A percentile compares a stretch with the other conserved stretches of the same genome.
These are phyloP conservation scores for Colletotrichum sp. DNA, from an alignment of 2,329 filamentous ascomycete genomes.

Conservation along the genomic window DNA sequence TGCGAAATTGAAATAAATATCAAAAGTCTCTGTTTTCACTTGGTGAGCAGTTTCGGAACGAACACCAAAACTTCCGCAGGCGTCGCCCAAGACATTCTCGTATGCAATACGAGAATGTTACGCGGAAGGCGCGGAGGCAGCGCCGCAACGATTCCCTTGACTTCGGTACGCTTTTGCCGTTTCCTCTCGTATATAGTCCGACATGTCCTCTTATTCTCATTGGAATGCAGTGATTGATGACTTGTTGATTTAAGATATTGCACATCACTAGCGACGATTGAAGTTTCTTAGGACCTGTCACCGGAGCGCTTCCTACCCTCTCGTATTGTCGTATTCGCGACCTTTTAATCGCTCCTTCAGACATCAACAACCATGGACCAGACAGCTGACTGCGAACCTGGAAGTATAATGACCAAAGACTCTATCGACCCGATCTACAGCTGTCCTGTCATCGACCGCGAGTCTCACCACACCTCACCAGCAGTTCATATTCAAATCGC, in stretches of 20 bases:
- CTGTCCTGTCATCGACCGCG: slow-evolving; percentile 13
- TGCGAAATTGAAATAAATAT: background rate
- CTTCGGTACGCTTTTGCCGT: background rate
- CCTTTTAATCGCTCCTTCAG: background rate
- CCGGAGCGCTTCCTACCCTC: fast-evolving
- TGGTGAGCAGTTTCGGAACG: background rate
- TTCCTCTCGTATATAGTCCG: background rate
- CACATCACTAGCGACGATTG: background rate
- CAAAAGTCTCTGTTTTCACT: background rate
- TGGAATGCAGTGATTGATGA: fast-evolving
- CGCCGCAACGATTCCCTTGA: background rate
- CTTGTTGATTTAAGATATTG: background rate
- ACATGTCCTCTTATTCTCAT: fast-evolving
- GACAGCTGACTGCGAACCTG: fast-evolving
- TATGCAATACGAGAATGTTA: background rate
- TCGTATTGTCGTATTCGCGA: background rate
- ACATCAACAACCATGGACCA: background rate
- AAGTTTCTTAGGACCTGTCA: background rate
- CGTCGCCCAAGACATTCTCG: background rate
- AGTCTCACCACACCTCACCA: slow-evolving; percentile 3
- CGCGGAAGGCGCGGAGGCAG: background rate
- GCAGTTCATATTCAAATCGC: slow-evolving; percentile 19
- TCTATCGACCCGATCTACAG: slow-evolving; percentile 18
- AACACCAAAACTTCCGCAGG: background rate
- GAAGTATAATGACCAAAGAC: slow-evolving; percentile 34